Evolutionary conservation across 306 rosid species (phyloP).

Genomic region (Sicyos edulis): DNA sequence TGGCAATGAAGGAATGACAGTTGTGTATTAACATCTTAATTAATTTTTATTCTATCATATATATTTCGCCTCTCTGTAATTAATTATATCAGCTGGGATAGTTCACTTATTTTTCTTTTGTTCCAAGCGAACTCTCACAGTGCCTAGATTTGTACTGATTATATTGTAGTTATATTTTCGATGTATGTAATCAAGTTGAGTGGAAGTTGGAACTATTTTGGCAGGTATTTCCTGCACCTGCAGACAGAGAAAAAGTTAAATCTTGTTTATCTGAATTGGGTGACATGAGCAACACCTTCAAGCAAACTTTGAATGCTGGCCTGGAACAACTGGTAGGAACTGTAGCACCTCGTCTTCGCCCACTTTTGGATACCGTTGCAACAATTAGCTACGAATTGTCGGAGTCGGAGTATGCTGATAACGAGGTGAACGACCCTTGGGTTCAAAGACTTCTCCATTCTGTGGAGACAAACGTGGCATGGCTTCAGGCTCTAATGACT

Average conservation of each 20-base stretch:
- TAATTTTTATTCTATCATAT: background rate
- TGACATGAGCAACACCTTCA: constrained; percentile 80
- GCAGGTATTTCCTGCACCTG: constrained; percentile 76
- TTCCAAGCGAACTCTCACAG: background rate
- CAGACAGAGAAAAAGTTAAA: constrained; percentile 77
- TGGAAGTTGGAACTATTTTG: constrained; percentile 12
- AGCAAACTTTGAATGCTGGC: constrained; percentile 70
- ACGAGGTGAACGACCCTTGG: constrained; percentile 97
- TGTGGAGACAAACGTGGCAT: constrained; percentile 71
- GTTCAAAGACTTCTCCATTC: constrained; percentile 95
- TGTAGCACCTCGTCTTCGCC: constrained; percentile 71
- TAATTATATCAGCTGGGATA: background rate
- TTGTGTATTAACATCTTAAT: background rate
- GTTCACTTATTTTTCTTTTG: background rate
- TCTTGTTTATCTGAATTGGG: constrained; percentile 89
- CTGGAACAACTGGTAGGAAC: constrained; percentile 81
- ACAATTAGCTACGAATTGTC: constrained; percentile 82
- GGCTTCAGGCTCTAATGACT: constrained; percentile 92
- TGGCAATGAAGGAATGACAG: background rate
- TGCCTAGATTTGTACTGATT: background rate
- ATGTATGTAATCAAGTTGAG: constrained; percentile 7
- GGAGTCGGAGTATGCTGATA: constrained; percentile 85
- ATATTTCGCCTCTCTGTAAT: background rate
- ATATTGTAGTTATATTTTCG: background rate
- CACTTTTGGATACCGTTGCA: constrained; percentile 73